Conservation (phyloP, 2,329 filamentous ascomycete species). For the Aureobasidium uvarum region DNA sequence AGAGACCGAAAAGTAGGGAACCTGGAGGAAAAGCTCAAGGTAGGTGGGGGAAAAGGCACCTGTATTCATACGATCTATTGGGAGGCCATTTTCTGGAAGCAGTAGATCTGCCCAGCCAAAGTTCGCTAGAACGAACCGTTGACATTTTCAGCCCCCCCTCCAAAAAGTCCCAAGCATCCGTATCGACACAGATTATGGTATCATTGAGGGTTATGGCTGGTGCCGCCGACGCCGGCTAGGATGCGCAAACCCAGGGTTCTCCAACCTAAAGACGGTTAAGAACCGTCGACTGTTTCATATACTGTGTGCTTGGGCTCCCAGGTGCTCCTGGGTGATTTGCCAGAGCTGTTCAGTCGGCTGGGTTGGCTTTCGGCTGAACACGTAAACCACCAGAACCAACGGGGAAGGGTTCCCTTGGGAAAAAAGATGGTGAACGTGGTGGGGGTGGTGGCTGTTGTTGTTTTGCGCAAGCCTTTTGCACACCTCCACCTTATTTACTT, state of each 20-base stretch:
- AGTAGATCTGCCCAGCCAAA: constrained; percentile 11
- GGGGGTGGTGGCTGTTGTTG: background rate
- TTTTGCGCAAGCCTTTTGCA: constrained; percentile 7
- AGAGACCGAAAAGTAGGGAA: too few relatives aligned
- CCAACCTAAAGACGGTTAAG: constrained; percentile 11
- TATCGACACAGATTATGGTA: too few relatives aligned
- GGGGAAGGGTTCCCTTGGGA: background rate
- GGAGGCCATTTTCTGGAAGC: too few relatives aligned
- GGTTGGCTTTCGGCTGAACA: background rate
- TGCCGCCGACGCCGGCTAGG: constrained; percentile 9
- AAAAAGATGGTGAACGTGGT: background rate
- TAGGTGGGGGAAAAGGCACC: background rate
- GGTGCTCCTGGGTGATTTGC: background rate
- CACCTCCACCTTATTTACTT: background rate
- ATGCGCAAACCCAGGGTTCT: background rate
- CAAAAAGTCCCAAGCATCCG: background rate
- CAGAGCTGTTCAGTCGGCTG: background rate
- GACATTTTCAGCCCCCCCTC: background rate
- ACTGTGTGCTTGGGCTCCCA: background rate
- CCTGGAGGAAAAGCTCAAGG: too few relatives aligned
- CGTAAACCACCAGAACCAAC: constrained; percentile 4
- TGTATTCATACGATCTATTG: constrained; percentile 2
- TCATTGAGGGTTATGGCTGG: background rate
- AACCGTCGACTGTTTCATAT: constrained; percentile 15
- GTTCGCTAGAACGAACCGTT: constrained; percentile 19